These are phyloP conservation scores for Endogone sp. DNA, from an alignment of 192 early-diverging fungal species.

Conservation along the genomic window DNA sequence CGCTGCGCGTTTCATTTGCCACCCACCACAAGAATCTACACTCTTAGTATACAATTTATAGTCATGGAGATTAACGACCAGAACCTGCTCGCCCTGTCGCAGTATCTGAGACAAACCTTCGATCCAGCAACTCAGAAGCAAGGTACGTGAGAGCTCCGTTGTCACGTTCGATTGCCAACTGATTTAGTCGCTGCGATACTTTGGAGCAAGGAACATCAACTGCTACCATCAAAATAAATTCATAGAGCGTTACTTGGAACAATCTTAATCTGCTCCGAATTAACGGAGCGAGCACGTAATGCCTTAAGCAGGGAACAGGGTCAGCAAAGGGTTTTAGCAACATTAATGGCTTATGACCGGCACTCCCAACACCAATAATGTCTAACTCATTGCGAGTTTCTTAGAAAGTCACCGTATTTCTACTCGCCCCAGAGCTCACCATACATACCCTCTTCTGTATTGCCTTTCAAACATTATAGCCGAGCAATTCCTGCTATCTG, in stretches of 20 bases:
- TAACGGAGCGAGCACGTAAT: too few species aligned
- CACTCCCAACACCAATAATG: too few species aligned
- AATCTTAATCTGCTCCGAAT: too few species aligned
- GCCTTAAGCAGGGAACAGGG: too few species aligned
- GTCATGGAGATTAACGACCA: conserved; percentile 50
- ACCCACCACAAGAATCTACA: background rate
- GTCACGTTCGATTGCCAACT: conserved; percentile 23
- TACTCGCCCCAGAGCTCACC: too few species aligned
- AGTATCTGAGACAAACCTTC: conserved; percentile 56
- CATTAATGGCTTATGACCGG: too few species aligned
- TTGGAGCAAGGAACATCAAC: conserved; percentile 44
- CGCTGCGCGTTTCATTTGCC: background rate
- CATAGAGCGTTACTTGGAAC: background rate
- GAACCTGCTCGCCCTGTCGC: conserved; percentile 40
- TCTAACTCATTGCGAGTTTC: too few species aligned
- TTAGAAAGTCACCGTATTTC: too few species aligned
- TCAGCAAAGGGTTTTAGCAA: too few species aligned
- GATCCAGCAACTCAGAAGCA: conserved; percentile 52
- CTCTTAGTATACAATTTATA: background rate
- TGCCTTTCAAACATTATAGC: too few species aligned
- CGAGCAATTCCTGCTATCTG: conserved; percentile 44
- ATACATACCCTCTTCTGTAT: too few species aligned
- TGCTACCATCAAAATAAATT: conserved; percentile 29
- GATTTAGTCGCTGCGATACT: too few species aligned
- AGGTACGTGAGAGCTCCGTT: conserved; percentile 37